Evolutionary conservation across 805 yeast genomes (phyloP), one percentile per base, ranked within the genome.

Genomic region (Zygosaccharomyces lentus): DNA sequence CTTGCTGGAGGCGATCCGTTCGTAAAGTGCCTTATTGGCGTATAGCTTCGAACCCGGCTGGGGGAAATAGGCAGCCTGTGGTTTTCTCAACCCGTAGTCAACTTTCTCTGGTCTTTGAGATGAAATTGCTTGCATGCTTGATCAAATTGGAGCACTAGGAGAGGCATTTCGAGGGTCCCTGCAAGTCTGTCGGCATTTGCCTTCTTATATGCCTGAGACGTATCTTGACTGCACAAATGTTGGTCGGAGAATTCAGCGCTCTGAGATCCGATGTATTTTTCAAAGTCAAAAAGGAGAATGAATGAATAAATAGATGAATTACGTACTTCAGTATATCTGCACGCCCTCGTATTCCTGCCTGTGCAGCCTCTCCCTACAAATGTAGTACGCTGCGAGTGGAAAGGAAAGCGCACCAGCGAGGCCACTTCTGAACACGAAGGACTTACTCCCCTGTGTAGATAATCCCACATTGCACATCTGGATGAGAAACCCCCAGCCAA

Each of bases 401-500:
- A 53, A 55, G n/a, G 47, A 50, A 1, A 54, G 21, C 24, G 55
- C 55, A 13, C 59, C 46, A n/a, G 47, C 27, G 3, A 53, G 29
- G 21, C 57, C 50, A 6, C 52, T 36, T 35, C 48, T 53, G 25
- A 48, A 55, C 10, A 55, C 34, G 29, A 48, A 24, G 9, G 61
- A 56, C 27, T 45, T 47, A 25, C 43, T 54, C 9, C 59, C 59
- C 29, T 48, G 54, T 6, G 55, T 48, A 9, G 51, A 46, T 31
- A 50, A 56, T 4, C 57, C 48, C 24, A 49, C 47, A 30, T 51
- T 55, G 21, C 58, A 51, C 5, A 56, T 37, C 34, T 55, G 58
- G 10, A 55, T 51, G 29, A 55, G 37, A 29, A 56, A 55, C 17
- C 61, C 61, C 53, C 54, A 53, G 2, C 55, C 56, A 15, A 56